These are phyloP conservation scores for Fusarium sp. DNA, from an alignment of 2,329 filamentous ascomycete genomes.

Conservation along the genomic window DNA sequence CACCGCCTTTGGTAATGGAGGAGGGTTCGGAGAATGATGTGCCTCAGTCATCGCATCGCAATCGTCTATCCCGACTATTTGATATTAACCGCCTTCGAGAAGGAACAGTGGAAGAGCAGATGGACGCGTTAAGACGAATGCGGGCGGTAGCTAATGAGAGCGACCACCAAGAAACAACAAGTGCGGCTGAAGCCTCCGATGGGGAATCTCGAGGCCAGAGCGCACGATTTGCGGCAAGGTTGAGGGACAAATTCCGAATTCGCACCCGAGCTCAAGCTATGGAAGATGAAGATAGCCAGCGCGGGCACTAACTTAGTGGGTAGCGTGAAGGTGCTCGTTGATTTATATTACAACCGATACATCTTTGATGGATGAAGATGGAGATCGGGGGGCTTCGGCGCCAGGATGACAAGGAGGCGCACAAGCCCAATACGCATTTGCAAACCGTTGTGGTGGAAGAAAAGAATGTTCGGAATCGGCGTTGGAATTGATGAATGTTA, in stretches of 20 bases:
- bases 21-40: slow-evolving; percentile 53
- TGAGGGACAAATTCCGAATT: slow-evolving; percentile 66
- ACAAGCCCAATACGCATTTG: slow-evolving; percentile 1
- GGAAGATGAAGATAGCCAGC: slow-evolving; percentile 32
- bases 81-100: slow-evolving; percentile 69
- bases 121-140: slow-evolving; percentile 66
- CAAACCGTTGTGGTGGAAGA: not conserved
- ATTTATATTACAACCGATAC: not conserved
- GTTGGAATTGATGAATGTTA: slow-evolving; percentile 25
- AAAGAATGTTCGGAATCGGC: slow-evolving; percentile 32
- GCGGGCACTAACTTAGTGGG: not conserved
- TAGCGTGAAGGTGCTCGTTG: not conserved
- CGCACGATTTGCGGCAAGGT: slow-evolving; percentile 60
- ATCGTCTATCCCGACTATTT: slow-evolving; percentile 64
- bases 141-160: slow-evolving; percentile 45
- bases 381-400: slow-evolving; percentile 2
- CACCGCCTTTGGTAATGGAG: slow-evolving; percentile 59
- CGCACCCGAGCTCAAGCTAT: slow-evolving; percentile 59
- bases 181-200: slow-evolving; percentile 37
- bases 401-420: not conserved
- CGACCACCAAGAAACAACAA: slow-evolving; percentile 32
- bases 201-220: slow-evolving; percentile 55
- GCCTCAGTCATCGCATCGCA: slow-evolving; percentile 52
- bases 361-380: not conserved
- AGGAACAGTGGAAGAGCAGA: slow-evolving; percentile 71